Base-by-base conservation (phyloP, 2,329 filamentous ascomycete species). In the Aphanoascus verrucosus region DNA sequence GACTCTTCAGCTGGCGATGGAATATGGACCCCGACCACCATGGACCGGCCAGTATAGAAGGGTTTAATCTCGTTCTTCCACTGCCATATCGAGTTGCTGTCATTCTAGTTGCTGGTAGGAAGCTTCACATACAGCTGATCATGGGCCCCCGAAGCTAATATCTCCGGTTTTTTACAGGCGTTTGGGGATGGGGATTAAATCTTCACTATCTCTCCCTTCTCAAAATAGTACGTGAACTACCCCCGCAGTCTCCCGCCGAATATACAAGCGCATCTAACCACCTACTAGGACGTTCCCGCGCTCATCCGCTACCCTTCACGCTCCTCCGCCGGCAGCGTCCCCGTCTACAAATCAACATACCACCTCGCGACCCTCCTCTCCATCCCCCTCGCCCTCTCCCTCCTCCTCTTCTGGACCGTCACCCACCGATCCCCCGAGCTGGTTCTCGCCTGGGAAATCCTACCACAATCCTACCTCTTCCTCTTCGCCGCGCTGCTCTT, bases 101-200 rank as follows among this genome's bases (percentile, higher is more conserved):
- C 61, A 85, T 96, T 62, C 74, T 93, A 58, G 85, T 94, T 51
- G 74, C 94, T 59, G 91, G 89, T 94, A 76, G 59, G 15, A 42
- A 45, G 23, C 42, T 35, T 28, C 14, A 14, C 6, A 20, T 43
- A 34, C 12, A 34, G 14, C 3, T 15, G 15, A 8, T 37, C 8
- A 15, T 5, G 11, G 11, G 5, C 11, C 9, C 8, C 12, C 7
- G 28, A 37, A 51, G n/a, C 49, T 51, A 37, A 51, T 28, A 23
- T 7, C 15, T 31, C n/a, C 19, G 15, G 17, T 4, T 47, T 5
- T 40, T 2, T 45, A 56, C 60, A 94, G 89, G 88, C 61, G 84
- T 94, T 64, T 97, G 91, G 91, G 89, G 88, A 67, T 98, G 91
- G 89, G 89, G 85, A 60, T 71, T 86, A 62, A 97, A 96, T 73